Base-by-base conservation (phyloP, 2,329 filamentous ascomycete species). In the Fusarium oligoseptatum region DNA sequence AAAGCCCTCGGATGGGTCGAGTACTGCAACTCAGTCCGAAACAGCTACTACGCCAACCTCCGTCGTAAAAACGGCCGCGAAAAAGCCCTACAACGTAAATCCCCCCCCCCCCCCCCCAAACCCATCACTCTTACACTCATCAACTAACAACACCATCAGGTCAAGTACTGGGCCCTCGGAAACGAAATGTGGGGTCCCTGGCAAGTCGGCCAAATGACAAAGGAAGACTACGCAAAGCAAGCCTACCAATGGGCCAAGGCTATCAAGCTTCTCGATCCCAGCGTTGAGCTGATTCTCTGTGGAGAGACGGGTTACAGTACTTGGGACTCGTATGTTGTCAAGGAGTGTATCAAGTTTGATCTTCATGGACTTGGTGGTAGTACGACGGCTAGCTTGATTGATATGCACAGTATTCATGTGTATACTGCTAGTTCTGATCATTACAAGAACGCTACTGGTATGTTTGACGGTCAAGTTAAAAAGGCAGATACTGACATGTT, bases 131-230 rank as follows among this genome's bases (percentile, higher is more conserved):
- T 45, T 14, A 5, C n/a, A 6, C 6, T 14, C 41, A 43, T 12
- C 3, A 27, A 27, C 50, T 70, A 41, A 67, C 56, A 20, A 4
- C 37, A 6, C 8, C 8, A 62, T 10, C 39, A 82, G 81, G 87
- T 95, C 78, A 95, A 94, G 83, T 96, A 95, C 86, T 97, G 94
- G 94, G 93, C 93, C 2, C 88, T 97, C 29, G 94, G 94, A 11
- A 97, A 97, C 82, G 91, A 93, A 80, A 86, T 88, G 81, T 93
- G 89, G 88, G 91, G 91, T 6, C 88, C 90, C 20, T 92, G 87
- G 87, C 91, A 93, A 81, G 89, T 93, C 68, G 90, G 87, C 75
- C 89, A 93, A 82, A 88, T 91, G 87, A 92, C 90, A 73, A 91
- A 92, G 80, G 91, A 92, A 77, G 90, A 89, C 83, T 94, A 93